These are phyloP conservation scores for Lichtheimia ramosa DNA, from an alignment of 371 early-diverging fungal genomes.

Conservation along the genomic window DNA sequence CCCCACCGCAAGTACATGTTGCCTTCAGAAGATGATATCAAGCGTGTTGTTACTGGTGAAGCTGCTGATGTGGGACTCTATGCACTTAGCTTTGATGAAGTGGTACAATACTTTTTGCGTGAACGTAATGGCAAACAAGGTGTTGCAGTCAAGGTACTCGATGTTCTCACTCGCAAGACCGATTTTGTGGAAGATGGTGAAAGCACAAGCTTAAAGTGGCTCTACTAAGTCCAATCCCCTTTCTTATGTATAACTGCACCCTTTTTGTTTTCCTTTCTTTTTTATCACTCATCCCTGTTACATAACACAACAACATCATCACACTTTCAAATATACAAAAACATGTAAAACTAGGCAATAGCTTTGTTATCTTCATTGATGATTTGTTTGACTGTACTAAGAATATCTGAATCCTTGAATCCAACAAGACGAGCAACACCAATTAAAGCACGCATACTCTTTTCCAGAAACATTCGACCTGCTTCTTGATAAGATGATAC, in stretches of 20 bases:
- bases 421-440: conserved; percentile 37
- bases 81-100: conserved; percentile 64
- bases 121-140: conserved; percentile 71
- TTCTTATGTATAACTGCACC: background rate
- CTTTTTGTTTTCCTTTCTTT: too few relatives aligned
- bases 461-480: conserved; percentile 34
- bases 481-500: conserved; percentile 19
- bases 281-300: too few relatives aligned
- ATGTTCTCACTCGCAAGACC: conserved; percentile 68
- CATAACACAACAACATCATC: too few relatives aligned
- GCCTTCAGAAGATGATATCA: conserved; percentile 82
- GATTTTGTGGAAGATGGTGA: conserved; percentile 30
- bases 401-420: conserved; percentile 33
- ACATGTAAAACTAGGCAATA: too few relatives aligned
- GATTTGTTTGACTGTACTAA: conserved; percentile 36
- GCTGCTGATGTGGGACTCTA: conserved; percentile 56
- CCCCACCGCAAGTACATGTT: conserved; percentile 79
- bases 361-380: conserved; percentile 17
- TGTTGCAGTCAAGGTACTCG: conserved; percentile 68
- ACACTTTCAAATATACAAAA: too few relatives aligned
- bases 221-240: conserved; percentile 28
- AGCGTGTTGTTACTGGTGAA: conserved; percentile 64
- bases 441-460: conserved; percentile 38
- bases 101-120: conserved; percentile 66
- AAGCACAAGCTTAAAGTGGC: conserved; percentile 44